Evolutionary conservation across 2,329 filamentous ascomycete genomes (phyloP), one percentile per base, ranked within the genome.

Genomic region (Phyllosticta paracitricarpa): DNA sequence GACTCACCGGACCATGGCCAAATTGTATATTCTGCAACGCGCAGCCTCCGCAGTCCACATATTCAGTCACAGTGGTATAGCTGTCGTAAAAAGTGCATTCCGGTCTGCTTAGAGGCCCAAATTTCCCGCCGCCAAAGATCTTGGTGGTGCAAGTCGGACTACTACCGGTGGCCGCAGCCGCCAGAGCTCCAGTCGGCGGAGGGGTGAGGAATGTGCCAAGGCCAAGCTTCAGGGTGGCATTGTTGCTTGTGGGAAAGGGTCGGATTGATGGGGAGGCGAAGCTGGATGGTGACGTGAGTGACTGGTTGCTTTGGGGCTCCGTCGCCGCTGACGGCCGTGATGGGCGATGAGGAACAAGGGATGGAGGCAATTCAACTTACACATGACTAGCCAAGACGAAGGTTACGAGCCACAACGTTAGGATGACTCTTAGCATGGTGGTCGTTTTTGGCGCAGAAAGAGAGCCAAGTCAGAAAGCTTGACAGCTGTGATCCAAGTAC

Each of bases 11-110:
- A 17, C 69, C 71, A 6, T 66, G 52, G 1, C 71, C 70, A 1
- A 70, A 56, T 10, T 14, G 35, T 54, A 54, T 52, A 2, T 66
- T 70, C 10, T 57, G 10, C 26, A 72, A 25, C 3, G 51, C 63
- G 55, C 70, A 72, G 17, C 69, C 68, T 7, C 64, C 63, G 24
- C 71, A 73, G 12, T 72, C 65, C 2, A 65, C 69, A n/a, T 68
- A 70, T 1, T 58, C 60, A 4, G 70, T 72, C 8, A 53, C 53
- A 0, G 70, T 72, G 17, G 57, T 61, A 3, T 69, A 71, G 8
- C 61, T 63, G 17, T 63, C 58, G 53, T 66, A 65, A 9, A 68
- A 67, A 4, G 68, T 72, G 59, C 70, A 72, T 26, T 66, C 59
- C 1, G 40, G 5, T 61, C 57, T 22, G 68, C 59, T 0, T 66